phyloP scores from a whole-genome alignment of 2,329 filamentous ascomycete genomes.

The Diaporthe sp. region DNA sequence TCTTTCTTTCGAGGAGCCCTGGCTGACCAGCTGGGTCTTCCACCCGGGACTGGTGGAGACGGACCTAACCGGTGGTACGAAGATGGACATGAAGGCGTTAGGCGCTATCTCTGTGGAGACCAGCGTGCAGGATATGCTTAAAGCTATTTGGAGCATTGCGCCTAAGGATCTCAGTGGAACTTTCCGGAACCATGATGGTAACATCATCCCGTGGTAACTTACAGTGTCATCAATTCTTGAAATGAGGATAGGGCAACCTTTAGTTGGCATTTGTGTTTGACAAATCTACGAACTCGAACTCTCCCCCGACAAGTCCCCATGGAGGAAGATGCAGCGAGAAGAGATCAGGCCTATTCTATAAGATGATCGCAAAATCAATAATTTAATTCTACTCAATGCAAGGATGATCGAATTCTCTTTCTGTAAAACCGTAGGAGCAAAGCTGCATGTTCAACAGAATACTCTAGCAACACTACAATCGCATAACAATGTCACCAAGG shows the following conservation, averaged over 20 bases:
- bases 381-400: not conserved
- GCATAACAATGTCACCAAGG: not conserved
- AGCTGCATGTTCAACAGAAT: not conserved
- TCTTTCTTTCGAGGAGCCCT: not conserved
- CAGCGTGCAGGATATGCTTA: not conserved
- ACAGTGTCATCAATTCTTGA: not conserved
- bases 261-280: not conserved
- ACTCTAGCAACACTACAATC: too few relatives aligned
- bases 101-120: not conserved
- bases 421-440: not conserved
- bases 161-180: not conserved
- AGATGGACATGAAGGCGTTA: not conserved
- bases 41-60: not conserved
- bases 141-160: too few relatives aligned
- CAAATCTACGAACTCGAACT: not conserved
- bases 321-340: not conserved
- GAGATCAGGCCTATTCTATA: not conserved
- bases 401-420: not conserved
- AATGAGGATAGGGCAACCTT: not conserved
- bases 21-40: not conserved
- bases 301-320: not conserved
- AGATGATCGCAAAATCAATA: not conserved
- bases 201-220: not conserved
- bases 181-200: not conserved
- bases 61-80: not conserved